phyloP scores from a whole-genome alignment of 75 land plant species.

The Pinus taeda region DNA sequence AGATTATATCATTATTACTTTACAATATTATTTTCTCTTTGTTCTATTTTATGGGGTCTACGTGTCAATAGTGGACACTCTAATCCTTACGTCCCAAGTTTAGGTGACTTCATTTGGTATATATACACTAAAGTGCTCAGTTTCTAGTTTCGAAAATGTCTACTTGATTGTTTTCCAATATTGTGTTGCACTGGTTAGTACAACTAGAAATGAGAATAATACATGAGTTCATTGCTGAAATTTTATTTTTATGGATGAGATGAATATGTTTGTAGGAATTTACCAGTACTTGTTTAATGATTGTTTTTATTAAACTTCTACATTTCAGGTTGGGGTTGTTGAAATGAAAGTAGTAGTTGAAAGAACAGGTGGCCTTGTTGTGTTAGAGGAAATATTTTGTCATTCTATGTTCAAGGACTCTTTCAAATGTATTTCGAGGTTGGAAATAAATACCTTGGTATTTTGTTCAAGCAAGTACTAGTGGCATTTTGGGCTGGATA shows the following conservation, averaged over 20 bases:
- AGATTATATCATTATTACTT: too few species aligned
- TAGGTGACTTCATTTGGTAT: too few species aligned
- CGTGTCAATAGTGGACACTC: too few species aligned
- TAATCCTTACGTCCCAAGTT: too few species aligned
- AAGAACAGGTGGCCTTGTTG: constrained; percentile 96
- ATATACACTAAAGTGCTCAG: too few species aligned
- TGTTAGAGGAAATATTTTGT: constrained; percentile 96
- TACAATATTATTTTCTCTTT: too few species aligned
- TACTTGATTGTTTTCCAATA: neutral
- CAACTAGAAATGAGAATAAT: neutral
- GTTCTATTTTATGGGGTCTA: too few species aligned
- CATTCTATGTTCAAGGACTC: constrained; percentile 97
- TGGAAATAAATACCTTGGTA: constrained; percentile 84
- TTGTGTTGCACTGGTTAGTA: neutral
- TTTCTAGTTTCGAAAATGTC: neutral
- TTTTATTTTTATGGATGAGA: neutral
- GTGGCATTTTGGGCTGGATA: neutral
- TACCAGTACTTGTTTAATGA: neutral
- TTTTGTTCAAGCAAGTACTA: constrained; percentile 80
- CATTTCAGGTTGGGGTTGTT: constrained; percentile 83
- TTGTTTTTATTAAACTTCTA: constrained; percentile 7
- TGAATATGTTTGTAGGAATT: neutral
- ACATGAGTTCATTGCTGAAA: too few species aligned
- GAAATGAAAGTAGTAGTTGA: constrained; percentile 98
- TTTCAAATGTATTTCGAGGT: constrained; percentile 83